Percentiles rank a stretch among this genome's conserved stretches.
These are phyloP conservation scores for Colletotrichum australisinense DNA, from an alignment of 2,329 filamentous ascomycete genomes.

Conservation along the genomic window DNA sequence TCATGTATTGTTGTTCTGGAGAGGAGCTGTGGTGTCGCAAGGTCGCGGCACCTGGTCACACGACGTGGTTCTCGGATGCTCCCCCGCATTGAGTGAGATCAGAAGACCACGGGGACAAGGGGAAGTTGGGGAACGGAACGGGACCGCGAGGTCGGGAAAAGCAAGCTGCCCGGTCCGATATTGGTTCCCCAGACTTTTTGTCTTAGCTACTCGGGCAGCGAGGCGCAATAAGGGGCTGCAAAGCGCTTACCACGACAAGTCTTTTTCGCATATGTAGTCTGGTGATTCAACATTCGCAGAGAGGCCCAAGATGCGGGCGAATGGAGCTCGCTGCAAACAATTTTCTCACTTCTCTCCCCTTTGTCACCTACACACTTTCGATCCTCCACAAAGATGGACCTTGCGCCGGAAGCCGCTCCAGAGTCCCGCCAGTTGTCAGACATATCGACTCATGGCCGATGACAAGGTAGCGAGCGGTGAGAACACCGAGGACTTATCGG, in stretches of 20 bases:
- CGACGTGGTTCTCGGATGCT: constrained; percentile 35
- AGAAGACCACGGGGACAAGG: constrained; percentile 33
- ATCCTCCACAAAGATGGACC: not conserved
- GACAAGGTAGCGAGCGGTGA: constrained; percentile 16
- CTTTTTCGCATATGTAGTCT: not conserved
- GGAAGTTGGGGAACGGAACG: constrained; percentile 20
- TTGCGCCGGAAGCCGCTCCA: constrained; percentile 11
- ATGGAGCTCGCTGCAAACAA: not conserved
- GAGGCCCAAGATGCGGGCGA: constrained; percentile 1
- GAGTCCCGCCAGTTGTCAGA: constrained; percentile 3
- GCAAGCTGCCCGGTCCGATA: constrained; percentile 24
- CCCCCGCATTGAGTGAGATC: constrained; percentile 33
- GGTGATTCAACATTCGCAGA: not conserved
- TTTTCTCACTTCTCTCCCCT: not conserved
- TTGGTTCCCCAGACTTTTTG: constrained; percentile 5
- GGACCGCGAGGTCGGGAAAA: constrained; percentile 28
- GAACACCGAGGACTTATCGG: constrained; percentile 12
- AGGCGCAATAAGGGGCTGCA: constrained; percentile 11
- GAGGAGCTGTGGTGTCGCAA: constrained; percentile 26
- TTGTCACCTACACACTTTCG: constrained; percentile 11
- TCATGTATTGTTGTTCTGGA: not conserved
- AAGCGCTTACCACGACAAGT: not conserved
- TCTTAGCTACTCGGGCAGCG: constrained; percentile 16
- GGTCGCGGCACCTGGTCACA: constrained; percentile 30
- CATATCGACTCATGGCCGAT: not conserved